Evolutionary conservation across 306 rosid genomes (phyloP).

Genomic region (Castanospermum australe): DNA sequence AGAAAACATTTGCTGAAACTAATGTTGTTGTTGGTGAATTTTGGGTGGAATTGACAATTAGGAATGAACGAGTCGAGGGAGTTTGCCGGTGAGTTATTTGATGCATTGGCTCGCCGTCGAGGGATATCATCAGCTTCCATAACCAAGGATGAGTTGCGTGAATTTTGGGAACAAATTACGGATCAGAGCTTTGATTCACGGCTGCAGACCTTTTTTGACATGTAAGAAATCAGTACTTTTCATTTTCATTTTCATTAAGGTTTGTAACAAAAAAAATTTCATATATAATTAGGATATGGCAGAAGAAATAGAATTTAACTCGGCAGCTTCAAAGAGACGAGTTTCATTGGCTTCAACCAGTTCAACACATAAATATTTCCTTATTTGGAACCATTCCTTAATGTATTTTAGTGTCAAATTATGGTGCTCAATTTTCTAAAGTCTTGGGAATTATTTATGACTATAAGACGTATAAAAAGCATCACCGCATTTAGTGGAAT

Average conservation of each 20-base stretch:
- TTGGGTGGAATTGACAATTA: neutral
- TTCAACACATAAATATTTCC: neutral
- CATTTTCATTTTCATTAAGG: neutral
- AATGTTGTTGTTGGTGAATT: neutral
- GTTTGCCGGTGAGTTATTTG: slow-evolving; percentile 71
- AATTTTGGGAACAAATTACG: slow-evolving; percentile 84
- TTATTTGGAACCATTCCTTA: neutral
- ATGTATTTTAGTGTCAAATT: neutral
- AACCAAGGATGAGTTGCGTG: slow-evolving; percentile 58
- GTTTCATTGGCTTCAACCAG: neutral
- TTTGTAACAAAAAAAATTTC: neutral
- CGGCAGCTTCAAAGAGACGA: slow-evolving; percentile 9
- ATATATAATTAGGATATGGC: neutral
- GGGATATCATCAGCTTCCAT: slow-evolving; percentile 55
- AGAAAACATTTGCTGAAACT: neutral
- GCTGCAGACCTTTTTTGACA: slow-evolving; percentile 87
- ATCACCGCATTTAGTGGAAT: neutral
- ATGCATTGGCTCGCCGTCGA: slow-evolving; percentile 76
- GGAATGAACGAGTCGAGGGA: slow-evolving; percentile 75
- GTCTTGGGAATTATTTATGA: neutral
- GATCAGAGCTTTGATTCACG: slow-evolving; percentile 86
- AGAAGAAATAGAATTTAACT: neutral
- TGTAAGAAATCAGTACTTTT: slow-evolving; percentile 49
- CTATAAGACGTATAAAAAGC: neutral
- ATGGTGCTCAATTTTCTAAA: slow-evolving; percentile 12